These are phyloP conservation scores for Fabrea salina DNA, from an alignment of 169 alveolate species.

Conservation along the genomic window DNA sequence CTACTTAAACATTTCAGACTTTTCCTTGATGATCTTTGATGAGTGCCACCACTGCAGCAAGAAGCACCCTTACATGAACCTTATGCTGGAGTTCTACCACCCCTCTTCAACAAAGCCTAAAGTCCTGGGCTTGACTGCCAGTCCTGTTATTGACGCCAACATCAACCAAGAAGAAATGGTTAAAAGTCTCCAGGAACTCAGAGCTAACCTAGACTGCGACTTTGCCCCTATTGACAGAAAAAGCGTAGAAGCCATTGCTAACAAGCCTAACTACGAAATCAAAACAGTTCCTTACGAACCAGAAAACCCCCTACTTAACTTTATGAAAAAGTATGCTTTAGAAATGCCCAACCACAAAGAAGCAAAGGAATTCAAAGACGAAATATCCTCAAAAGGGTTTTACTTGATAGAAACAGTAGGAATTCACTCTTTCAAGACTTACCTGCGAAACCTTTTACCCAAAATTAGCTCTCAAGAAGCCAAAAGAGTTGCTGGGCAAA, in stretches of 20 bases:
- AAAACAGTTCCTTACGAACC: neutral
- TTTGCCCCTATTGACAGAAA: neutral
- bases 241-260: neutral
- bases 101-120: neutral
- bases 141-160: neutral
- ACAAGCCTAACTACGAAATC: neutral
- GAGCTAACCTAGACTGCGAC: neutral
- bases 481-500: too few species aligned
- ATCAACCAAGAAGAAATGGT: neutral
- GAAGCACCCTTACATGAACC: conserved; percentile 37
- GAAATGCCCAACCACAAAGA: neutral
- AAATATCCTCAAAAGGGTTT: neutral
- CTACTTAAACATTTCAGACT: conserved; percentile 12
- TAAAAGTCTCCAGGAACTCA: neutral
- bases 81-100: conserved; percentile 35
- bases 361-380: neutral
- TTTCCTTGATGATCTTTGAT: conserved; percentile 40
- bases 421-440: neutral
- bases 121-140: conserved; percentile 32
- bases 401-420: neutral
- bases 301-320: neutral
- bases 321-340: neutral
- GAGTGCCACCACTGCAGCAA: conserved; percentile 47
- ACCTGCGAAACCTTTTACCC: neutral
- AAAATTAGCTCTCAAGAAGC: neutral